Evolutionary conservation across 2,329 filamentous ascomycete genomes (phyloP), one percentile per base, ranked within the genome.

Genomic region (Arthrocladium fulminans): DNA sequence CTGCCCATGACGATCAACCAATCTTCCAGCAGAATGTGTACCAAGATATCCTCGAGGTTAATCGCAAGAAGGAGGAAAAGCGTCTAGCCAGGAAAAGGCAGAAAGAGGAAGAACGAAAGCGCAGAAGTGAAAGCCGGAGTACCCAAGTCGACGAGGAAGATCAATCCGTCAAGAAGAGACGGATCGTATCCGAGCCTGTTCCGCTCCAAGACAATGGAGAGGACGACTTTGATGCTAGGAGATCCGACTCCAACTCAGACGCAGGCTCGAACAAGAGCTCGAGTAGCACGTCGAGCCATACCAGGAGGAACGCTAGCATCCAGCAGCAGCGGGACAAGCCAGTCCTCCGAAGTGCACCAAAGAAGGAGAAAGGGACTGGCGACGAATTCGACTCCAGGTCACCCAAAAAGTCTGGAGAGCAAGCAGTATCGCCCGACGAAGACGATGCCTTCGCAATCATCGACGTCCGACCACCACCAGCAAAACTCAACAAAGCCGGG

Each of bases 1-100:
- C 32, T 10, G 44, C 35, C 35, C 60, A 61, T n/a, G 57, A 63
- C 23, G 56, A 58, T 8, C 34, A 64, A 10, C 68, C 72, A 9
- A 70, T 76, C 51, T 77, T 76, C 55, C 70, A 70, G 32, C 69
- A 72, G 27, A 65, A 67, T 49, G 62, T 70, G 2, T 74, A 72
- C 53, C 63, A 66, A 8, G 67, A 72, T 50, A 68, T 71, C 29
- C 54, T 74, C 27, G 66, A 65, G 22, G 66, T 68, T 22, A 65
- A 66, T 24, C 63, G 64, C 34, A 59, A 57, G 55, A 67, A 58
- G 56, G 64, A 56, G 49, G 59, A 60, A 54, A 64, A 63, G 46
- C 52, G 43, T 47, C 54, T 44, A 55, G 63, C 49, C 56, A 57
- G 55, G 34, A 42, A 49, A 1, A 48, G 49, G 19, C 45, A 59